phyloP scores from a whole-genome alignment of 768 basidiomycete genomes.

The Gymnopilus junonius region DNA sequence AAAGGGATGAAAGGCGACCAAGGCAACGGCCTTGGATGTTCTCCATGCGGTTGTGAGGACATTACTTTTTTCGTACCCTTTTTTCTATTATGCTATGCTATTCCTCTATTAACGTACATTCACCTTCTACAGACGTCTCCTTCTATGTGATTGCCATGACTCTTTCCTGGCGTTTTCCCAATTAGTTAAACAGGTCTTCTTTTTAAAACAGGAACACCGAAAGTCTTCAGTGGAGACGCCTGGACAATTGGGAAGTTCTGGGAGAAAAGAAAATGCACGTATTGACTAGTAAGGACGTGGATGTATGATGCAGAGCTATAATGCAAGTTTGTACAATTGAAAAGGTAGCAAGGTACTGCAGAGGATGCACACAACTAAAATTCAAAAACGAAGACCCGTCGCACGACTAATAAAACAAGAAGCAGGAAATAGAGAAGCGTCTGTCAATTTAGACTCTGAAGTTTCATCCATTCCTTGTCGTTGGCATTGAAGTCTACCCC shows the following conservation, averaged over 20 bases:
- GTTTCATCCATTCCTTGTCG: constrained; percentile 88
- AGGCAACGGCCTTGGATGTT: no score
- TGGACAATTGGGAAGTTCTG: no score
- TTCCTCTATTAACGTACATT: no score
- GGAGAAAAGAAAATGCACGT: neutral
- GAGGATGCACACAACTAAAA: neutral
- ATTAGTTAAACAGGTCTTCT: no score
- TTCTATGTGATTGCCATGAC: no score
- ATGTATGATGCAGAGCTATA: constrained; percentile 1
- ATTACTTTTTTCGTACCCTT: no score
- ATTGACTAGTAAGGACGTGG: neutral
- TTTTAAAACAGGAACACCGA: no score
- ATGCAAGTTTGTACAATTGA: constrained; percentile 8
- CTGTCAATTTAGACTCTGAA: constrained; percentile 69
- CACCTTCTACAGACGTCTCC: no score
- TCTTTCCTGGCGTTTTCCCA: no score
- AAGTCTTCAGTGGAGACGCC: neutral
- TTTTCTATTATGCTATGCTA: no score
- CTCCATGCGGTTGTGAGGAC: no score
- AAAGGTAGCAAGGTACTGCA: constrained; percentile 2
- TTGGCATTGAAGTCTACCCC: constrained; percentile 85
- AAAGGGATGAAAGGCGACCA: neutral
- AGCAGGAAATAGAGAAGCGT: constrained; percentile 15
- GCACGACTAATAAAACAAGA: constrained; percentile 8
- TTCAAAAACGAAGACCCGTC: constrained; percentile 8